Evolutionary conservation across 2,329 filamentous ascomycete species (phyloP), one percentile per base, ranked within the genome.

Genomic region (Zopfia rhizophila): DNA sequence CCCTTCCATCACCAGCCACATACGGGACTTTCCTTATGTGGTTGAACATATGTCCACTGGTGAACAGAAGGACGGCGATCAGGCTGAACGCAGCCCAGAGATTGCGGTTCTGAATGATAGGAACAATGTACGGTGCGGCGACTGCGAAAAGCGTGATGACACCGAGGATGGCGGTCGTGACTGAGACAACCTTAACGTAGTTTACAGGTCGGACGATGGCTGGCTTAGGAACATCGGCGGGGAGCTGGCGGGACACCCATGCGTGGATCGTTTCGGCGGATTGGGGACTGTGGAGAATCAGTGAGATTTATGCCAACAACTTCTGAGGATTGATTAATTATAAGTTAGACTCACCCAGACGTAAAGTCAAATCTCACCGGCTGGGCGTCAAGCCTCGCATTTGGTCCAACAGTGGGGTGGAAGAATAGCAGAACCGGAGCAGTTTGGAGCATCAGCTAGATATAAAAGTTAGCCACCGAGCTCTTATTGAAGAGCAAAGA

Each of bases 41-140:
- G 74, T 97, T 99, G 82, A 95, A 99, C 95, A 99, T 99, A 75
- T 97, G 92, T 27, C 94, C 95, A 61, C 89, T 94, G 33, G 89
- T 97, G 76, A 97, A 99, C 46, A 97, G 80, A 29, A 99, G 82
- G 53, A 99, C 92, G 11, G 86, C 81, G 63, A 97, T 91, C 58
- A 99, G 78, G 72, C 89, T 96, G 63, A 95, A 74, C 16, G 89
- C 90, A 17, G 93, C 92, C 94, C 94, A 99, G 13, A 97, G 76
- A 65, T 96, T 97, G 60, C 93, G 88, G 78, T 88, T 97, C 72
- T 91, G 90, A 24, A 97, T 72, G 48, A 97, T 65, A 3, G 93
- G 93, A 8, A 93, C 68, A 10, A 97, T 65, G 63, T 92, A 95
- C 5, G 90, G 90, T 60, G 85, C 89, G 10, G 87, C 82, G 35